phyloP scores from a whole-genome alignment of 805 yeast genomes.

The Millerozyma miso region DNA sequence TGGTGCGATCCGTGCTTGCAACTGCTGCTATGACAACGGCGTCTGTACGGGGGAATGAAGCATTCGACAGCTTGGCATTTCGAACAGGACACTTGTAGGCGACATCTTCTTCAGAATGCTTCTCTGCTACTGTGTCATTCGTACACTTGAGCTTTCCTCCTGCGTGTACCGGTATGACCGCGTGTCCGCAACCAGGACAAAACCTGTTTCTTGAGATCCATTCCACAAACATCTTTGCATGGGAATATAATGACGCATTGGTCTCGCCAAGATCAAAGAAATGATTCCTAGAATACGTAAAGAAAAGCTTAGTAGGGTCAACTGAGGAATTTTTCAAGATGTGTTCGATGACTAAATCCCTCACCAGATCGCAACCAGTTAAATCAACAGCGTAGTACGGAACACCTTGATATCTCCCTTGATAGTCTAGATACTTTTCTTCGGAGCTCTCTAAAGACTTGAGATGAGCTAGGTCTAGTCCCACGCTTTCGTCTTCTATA shows the following conservation, averaged over 20 bases:
- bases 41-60: slow-evolving; percentile 89
- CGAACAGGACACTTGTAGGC: slow-evolving; percentile 33
- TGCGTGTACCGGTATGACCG: slow-evolving; percentile 57
- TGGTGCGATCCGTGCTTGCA: slow-evolving; percentile 54
- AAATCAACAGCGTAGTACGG: slow-evolving; percentile 66
- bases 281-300: slow-evolving; percentile 34
- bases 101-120: slow-evolving; percentile 9
- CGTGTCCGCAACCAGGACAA: slow-evolving; percentile 85
- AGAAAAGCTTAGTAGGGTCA: slow-evolving; percentile 18
- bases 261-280: slow-evolving; percentile 26
- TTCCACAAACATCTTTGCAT: slow-evolving; percentile 79
- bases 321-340: slow-evolving; percentile 12
- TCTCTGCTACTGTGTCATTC: slow-evolving; percentile 9
- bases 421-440: slow-evolving; percentile 38
- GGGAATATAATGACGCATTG: slow-evolving; percentile 70
- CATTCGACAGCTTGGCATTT: slow-evolving; percentile 55
- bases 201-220: slow-evolving; percentile 72
- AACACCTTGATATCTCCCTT: slow-evolving; percentile 51
- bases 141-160: slow-evolving; percentile 62
- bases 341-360: slow-evolving; percentile 27
- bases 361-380: slow-evolving; percentile 39
- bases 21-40: slow-evolving; percentile 83
- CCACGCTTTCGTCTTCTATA: slow-evolving; percentile 42
- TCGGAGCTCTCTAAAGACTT: slow-evolving; percentile 20
- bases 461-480: slow-evolving; percentile 26